phyloP scores from a whole-genome alignment of 108 stramenopile genomes.

The Stephanodiscus triporus region DNA sequence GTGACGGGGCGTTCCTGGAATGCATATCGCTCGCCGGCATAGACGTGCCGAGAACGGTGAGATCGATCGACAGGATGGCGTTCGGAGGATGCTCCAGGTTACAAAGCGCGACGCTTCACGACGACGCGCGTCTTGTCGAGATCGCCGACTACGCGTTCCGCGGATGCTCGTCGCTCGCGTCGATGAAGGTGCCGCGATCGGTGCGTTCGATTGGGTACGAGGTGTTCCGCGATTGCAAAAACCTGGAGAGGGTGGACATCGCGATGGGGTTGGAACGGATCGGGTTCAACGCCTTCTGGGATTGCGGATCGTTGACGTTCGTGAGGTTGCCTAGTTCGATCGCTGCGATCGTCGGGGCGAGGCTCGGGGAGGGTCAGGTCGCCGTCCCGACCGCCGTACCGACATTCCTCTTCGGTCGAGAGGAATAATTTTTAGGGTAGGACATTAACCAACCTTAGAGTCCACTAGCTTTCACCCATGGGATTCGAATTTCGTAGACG shows the following conservation, averaged over 20 bases:
- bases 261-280: slow-evolving; percentile 17
- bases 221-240: slow-evolving; percentile 4
- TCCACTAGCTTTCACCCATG: too few relatives aligned
- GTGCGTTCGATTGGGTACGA: slow-evolving; percentile 20
- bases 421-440: neutral
- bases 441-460: too few relatives aligned
- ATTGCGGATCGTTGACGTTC: slow-evolving; percentile 12
- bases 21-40: slow-evolving; percentile 13
- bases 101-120: neutral
- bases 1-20: slow-evolving; percentile 16
- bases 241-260: slow-evolving; percentile 9
- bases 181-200: slow-evolving; percentile 7
- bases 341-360: slow-evolving; percentile 14
- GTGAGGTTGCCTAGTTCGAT: slow-evolving; percentile 9
- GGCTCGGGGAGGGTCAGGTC: slow-evolving; percentile 15
- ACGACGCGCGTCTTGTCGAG: neutral
- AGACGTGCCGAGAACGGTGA: slow-evolving; percentile 12
- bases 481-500: too few relatives aligned
- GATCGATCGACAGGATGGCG: slow-evolving; percentile 11
- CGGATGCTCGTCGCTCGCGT: slow-evolving; percentile 7
- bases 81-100: neutral
- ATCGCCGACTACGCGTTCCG: slow-evolving; percentile 25
- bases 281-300: slow-evolving; percentile 24
- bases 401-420: neutral
- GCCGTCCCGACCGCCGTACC: slow-evolving; percentile 1